Evolutionary conservation across 805 yeast species (phyloP), one percentile per base, ranked within the genome.

Genomic region (baker's yeast (Saccharomyces cerevisiae)): DNA sequence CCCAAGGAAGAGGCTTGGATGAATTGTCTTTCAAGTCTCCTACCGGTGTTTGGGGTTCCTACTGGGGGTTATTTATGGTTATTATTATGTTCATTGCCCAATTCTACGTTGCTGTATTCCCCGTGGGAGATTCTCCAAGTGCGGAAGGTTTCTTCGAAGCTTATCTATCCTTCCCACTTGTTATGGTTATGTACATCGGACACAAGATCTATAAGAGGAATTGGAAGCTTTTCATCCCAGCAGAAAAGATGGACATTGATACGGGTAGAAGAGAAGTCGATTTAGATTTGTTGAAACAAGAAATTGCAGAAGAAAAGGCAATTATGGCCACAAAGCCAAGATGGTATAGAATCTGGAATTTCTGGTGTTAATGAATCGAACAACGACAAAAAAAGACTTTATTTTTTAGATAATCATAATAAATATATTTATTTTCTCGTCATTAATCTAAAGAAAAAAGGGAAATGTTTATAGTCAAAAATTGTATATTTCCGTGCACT

Each of bases 51-150:
- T 72, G 67, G 60, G 95, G 95, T 49, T 84, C 95, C 0, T 68
- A 66, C 56, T 79, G 79, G 66, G 95, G 94, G 53, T 63, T 80
- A 17, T 55, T 70, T 27, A 70, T 89, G 64, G 83, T 83, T 67
- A 41, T 78, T 31, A 68, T 85, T 53, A 83, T 88, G 57, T 74
- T 89, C 56, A 73, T 80, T 54, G 88, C 90, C 30, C 91, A 87
- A 72, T 87, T 89, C 76, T 89, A 92, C 89, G 77, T 84, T 55
- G 91, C 94, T 6, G 72, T 86, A 46, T 87, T 76, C 77, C 96
- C 96, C 53, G 65, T 82, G 48, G 81, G 82, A 13, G 74, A 55
- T 6, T 48, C 69, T 9, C 80, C 85, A 52, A 75, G 72, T 65
- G 87, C 88, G 8, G 62, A 70, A 43, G 70, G 61, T 48, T 88